These are phyloP conservation scores for Phlebopus sp. DNA, from an alignment of 1,284 basidiomycete species.

Conservation along the genomic window DNA sequence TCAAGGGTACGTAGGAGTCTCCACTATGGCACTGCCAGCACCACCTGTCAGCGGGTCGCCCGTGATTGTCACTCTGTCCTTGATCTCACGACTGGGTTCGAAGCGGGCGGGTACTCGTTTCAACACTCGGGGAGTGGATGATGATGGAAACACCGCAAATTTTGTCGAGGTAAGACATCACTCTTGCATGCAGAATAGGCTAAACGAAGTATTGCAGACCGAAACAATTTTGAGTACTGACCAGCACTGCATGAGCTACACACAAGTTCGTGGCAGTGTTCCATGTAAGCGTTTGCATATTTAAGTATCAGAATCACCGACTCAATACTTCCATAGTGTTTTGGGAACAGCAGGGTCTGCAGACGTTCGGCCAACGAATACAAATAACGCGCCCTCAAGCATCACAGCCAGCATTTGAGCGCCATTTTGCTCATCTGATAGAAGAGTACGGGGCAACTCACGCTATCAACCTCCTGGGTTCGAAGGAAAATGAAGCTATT, in stretches of 20 bases:
- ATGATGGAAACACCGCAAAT: constrained; percentile 96
- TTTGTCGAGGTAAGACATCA: constrained; percentile 79
- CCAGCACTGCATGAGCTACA: constrained; percentile 84
- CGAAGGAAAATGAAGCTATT: constrained; percentile 88
- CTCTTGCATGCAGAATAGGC: constrained; percentile 2
- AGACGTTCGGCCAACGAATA: constrained; percentile 87
- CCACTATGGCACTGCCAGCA: constrained; percentile 66
- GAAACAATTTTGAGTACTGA: constrained; percentile 88
- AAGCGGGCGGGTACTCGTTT: constrained; percentile 96
- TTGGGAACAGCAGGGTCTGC: constrained; percentile 95
- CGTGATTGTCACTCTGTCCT: constrained; percentile 64
- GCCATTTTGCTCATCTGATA: constrained; percentile 84
- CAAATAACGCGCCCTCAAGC: constrained; percentile 94
- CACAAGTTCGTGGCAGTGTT: constrained; percentile 92
- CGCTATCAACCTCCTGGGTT: constrained; percentile 85
- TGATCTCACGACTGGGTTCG: constrained; percentile 89
- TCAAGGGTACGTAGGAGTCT: constrained; percentile 86
- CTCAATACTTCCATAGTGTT: constrained; percentile 60
- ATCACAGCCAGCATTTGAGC: constrained; percentile 94
- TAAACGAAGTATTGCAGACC: constrained; percentile 50
- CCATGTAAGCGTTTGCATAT: constrained; percentile 61
- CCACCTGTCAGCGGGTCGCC: constrained; percentile 70
- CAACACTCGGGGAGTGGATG: constrained; percentile 96
- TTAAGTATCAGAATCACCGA: constrained; percentile 11
- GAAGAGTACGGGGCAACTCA: constrained; percentile 82